These are phyloP conservation scores for Ceratopteris richardii DNA, from an alignment of 75 land plant species.

Conservation along the genomic window DNA sequence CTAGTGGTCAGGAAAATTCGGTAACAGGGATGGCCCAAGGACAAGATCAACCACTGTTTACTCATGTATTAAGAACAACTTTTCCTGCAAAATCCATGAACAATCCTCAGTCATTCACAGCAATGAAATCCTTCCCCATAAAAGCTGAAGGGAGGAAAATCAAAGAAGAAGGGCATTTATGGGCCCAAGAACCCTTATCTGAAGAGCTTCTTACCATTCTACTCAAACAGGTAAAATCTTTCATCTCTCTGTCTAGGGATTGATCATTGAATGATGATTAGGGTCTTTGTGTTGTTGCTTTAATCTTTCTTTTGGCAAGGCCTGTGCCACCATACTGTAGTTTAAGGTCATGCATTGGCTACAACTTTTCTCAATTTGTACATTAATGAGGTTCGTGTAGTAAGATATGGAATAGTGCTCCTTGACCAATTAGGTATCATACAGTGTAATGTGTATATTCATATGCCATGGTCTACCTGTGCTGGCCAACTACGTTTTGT, in stretches of 20 bases:
- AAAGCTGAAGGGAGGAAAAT: slow-evolving; percentile 10
- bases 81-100: not conserved
- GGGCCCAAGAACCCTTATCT: not conserved
- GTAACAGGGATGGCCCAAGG: not conserved
- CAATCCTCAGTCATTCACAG: not conserved
- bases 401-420: no score
- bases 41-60: not conserved
- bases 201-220: slow-evolving; percentile 1
- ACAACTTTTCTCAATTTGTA: no score
- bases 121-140: not conserved
- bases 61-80: not conserved
- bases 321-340: no score
- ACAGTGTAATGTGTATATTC: no score
- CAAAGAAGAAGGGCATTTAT: slow-evolving; percentile 1
- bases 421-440: no score
- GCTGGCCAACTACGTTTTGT: no score
- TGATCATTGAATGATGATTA: no score
- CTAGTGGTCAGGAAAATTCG: not conserved
- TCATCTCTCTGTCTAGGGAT: not conserved
- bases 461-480: no score
- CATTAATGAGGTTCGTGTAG: no score
- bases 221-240: slow-evolving; percentile 1
- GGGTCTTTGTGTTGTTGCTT: no score
- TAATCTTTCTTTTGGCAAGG: no score
- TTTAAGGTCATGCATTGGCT: no score